Base-by-base conservation (phyloP, 2,329 filamentous ascomycete species). In the Fonsecaea multimorphosa region DNA sequence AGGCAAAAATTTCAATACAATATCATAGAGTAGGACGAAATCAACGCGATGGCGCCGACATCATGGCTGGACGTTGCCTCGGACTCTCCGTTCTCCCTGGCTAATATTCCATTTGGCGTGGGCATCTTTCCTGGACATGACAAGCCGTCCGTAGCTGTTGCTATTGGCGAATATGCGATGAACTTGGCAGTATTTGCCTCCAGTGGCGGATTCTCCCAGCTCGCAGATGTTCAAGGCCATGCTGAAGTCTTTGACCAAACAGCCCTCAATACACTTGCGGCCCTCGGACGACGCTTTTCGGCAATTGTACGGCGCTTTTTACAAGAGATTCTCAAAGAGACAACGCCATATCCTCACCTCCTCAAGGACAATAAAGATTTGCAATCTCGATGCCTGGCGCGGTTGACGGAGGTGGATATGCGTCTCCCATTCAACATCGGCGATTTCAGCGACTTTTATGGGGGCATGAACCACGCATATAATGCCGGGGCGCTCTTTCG, bases 361-460 rank as follows among this genome's bases (percentile, higher is more conserved):
- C 49, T 66, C 9, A 61, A 61, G 24, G 65, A 67, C 19, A 55
- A 64, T 46, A 19, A 46, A 22, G 29, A 4, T 7, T 31, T 40
- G 14, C 52, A 34, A 14, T n/a, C 31, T 3, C 12, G 4, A 53
- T 52, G 29, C 12, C 31, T 67, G 11, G 32, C 51, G n/a, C 61
- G 36, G 2, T 7, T 86, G 16, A 68, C 74, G 36, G 72, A 78
- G 38, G 80, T 83, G n/a, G 75, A 75, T 2, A 75, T 86, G 70
- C 83, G 88, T 71, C 72, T 89, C 0, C 87, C 87, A 0, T 75
- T 89, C 49, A 73, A 78, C 1, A 82, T 87, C 22, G 80, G 80
- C 5, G 86, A 85, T 49, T 89, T 87, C 71, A 84, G 79, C 52
- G 87, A 88, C 73, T 87, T 86, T 74, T 85, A 82, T 1, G 53